Evolutionary conservation across 1,139 yeast genomes (phyloP).

Genomic region (Pichia sp.): DNA sequence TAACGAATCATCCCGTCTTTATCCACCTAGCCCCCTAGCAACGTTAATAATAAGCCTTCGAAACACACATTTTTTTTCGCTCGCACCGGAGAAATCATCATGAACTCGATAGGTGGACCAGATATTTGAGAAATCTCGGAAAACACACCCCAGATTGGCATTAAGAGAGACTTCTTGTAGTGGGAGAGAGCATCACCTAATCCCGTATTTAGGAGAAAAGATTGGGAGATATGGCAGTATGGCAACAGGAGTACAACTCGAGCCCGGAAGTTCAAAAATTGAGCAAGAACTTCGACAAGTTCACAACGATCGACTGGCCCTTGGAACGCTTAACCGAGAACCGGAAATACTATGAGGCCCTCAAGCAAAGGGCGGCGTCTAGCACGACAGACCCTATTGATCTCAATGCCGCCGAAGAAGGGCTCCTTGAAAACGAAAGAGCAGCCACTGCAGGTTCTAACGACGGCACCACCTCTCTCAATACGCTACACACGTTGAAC

Average conservation of each 20-base stretch:
- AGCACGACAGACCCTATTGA: not conserved
- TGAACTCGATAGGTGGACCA: no score
- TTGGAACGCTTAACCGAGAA: slow-evolving; percentile 68
- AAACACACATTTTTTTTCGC: not conserved
- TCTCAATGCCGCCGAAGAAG: not conserved
- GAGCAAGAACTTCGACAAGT: slow-evolving; percentile 49
- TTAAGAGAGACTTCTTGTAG: not conserved
- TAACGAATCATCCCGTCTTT: not conserved
- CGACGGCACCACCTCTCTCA: not conserved
- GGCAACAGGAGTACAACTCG: slow-evolving; percentile 16
- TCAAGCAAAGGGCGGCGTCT: slow-evolving; percentile 16
- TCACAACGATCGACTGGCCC: slow-evolving; percentile 79
- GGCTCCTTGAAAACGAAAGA: not conserved
- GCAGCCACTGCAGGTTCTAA: not conserved
- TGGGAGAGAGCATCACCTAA: not conserved
- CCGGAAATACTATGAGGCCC: slow-evolving; percentile 32
- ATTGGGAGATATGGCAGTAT: slow-evolving; percentile 2
- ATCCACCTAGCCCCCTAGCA: not conserved
- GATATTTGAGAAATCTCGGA: no score
- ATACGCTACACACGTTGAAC: not conserved
- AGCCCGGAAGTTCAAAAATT: slow-evolving; percentile 11
- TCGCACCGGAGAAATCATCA: no score
- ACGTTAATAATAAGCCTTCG: no score
- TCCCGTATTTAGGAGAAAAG: not conserved
- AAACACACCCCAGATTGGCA: not conserved